A percentile compares a stretch with the other conserved stretches of the same genome.
Evolutionary conservation across 2,329 filamentous ascomycete species (phyloP).

Genomic region (Phyllosticta citriasiana): DNA sequence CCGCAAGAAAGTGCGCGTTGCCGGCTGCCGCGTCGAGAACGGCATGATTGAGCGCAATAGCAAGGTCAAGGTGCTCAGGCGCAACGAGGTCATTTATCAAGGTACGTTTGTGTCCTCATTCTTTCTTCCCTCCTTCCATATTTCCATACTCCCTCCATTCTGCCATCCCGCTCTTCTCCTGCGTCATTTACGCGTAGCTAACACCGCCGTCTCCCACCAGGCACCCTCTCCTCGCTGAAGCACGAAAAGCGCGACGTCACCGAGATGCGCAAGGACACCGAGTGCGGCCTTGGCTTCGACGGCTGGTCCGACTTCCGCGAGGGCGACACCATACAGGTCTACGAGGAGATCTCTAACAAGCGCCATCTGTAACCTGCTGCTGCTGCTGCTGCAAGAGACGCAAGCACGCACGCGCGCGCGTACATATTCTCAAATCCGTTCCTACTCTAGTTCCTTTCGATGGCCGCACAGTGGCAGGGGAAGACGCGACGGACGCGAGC

Average conservation of each 20-base stretch:
- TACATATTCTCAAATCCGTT: background rate
- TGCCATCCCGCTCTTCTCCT: background rate
- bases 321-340: slow-evolving; percentile 81
- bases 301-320: slow-evolving; percentile 66
- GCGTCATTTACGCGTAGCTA: background rate
- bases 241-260: slow-evolving; percentile 84
- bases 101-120: slow-evolving; percentile 48
- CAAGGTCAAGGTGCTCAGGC: slow-evolving; percentile 61
- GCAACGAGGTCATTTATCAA: slow-evolving; percentile 62
- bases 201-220: slow-evolving; percentile 35
- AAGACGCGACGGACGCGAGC: too few species aligned
- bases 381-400: background rate
- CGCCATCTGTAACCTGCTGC: slow-evolving; percentile 37
- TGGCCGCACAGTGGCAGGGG: background rate
- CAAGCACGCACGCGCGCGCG: too few species aligned
- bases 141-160: background rate
- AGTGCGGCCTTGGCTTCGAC: slow-evolving; percentile 83
- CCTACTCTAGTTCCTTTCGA: too few species aligned
- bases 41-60: slow-evolving; percentile 56
- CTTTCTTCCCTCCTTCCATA: background rate
- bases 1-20: slow-evolving; percentile 61
- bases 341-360: slow-evolving; percentile 69
- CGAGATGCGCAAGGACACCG: slow-evolving; percentile 85
- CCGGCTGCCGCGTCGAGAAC: slow-evolving; percentile 80
- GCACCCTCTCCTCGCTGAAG: slow-evolving; percentile 70